phyloP scores from a whole-genome alignment of 2,329 filamentous ascomycete species.

The Blumeriella jaapii region DNA sequence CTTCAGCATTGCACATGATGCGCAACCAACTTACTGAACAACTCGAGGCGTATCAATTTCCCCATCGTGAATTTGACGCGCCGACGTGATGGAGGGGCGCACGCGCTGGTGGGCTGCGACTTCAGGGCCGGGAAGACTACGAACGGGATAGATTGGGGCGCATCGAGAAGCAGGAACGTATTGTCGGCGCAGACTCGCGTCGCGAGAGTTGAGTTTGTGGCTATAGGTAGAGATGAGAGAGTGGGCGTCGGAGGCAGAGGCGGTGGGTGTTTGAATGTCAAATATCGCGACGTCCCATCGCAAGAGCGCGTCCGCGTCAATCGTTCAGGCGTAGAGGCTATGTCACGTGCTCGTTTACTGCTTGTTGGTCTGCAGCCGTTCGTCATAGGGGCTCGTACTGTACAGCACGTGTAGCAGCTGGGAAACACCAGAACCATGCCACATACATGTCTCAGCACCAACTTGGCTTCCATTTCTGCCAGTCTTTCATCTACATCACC shows the following conservation, averaged over 20 bases:
- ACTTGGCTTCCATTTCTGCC: neutral
- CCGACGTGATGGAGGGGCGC: constrained; percentile 15
- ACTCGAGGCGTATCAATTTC: constrained; percentile 87
- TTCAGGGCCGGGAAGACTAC: neutral
- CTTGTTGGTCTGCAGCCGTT: no score
- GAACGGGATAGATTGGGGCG: neutral
- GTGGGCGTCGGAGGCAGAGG: no score
- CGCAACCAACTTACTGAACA: constrained; percentile 59
- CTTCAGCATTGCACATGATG: neutral
- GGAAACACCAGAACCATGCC: neutral
- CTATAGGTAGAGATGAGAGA: no score
- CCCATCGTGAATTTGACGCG: constrained; percentile 56
- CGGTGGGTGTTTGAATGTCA: neutral
- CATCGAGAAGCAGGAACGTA: neutral
- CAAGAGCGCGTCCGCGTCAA: no score
- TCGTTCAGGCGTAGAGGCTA: no score
- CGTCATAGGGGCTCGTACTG: no score
- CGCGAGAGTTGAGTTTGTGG: neutral
- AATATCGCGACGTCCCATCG: no score
- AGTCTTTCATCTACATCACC: neutral
- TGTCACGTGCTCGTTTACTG: no score
- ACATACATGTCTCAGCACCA: constrained; percentile 3
- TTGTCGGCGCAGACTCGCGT: neutral
- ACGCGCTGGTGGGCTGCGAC: constrained; percentile 10
- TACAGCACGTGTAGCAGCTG: no score